Evolutionary conservation across 2,329 filamentous ascomycete species (phyloP), one percentile per base, ranked within the genome.

Genomic region (Xylariales sp.): DNA sequence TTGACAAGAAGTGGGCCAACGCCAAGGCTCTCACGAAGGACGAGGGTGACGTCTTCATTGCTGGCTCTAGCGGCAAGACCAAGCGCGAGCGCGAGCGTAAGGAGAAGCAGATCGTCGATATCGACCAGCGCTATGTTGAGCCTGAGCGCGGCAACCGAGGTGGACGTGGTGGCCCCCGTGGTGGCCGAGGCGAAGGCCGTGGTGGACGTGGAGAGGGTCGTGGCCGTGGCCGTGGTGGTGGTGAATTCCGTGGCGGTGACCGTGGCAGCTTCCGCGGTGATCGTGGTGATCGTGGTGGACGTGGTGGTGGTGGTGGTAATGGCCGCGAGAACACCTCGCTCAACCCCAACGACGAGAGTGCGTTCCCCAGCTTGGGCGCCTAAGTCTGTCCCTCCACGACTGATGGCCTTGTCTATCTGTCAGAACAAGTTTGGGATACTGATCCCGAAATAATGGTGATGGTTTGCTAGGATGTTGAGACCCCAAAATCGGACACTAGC

Each of bases 1-100:
- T 73, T 58, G 82, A 89, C 76, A 91, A 93, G 80, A 93, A 96
- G 79, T 95, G 90, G 87, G 86, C 86, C 59, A 75, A 78, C 58
- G 89, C 88, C 64, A 94, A 90, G 75, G 62, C 76, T 45, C 71
- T 86, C 43, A 63, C 69, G 61, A 84, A 84, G 66, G 72, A 80
- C 15, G 77, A 80, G 10, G 76, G 78, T 41, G 82, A 88, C 57
- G 81, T 85, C 56, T 96, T 87, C 79, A 84, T 95, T 61, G 70
- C 84, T 58, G 82, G 76, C 55, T 66, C 76, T 52, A 75, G 73
- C 49, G 84, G 84, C 71, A 96, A 96, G 84, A 68, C 80, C 65
- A 76, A 79, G 74, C 86, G 87, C 62, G 82, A 91, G 74, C 88
- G 88, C 63, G 85, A 91, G 75, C 85, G 86, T 73, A 93, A 93